phyloP scores from a whole-genome alignment of 2,329 filamentous ascomycete species.

The Xylariaceae sp. region DNA sequence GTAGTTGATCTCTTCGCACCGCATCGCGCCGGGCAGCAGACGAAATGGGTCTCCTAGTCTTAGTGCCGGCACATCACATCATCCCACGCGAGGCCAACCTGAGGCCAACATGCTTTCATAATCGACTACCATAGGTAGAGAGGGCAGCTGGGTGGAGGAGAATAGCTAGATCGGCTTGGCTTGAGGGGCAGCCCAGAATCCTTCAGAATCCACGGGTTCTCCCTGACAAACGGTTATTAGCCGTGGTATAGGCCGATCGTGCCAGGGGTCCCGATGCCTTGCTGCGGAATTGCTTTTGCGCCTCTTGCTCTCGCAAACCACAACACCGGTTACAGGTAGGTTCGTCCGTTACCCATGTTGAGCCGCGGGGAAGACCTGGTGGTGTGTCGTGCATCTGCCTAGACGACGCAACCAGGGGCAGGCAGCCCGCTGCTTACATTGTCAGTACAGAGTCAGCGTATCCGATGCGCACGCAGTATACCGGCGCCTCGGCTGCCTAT shows the following conservation, averaged over 20 bases:
- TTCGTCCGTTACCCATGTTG: too few relatives aligned
- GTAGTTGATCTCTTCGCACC: neutral
- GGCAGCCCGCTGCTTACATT: neutral
- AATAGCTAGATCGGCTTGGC: neutral
- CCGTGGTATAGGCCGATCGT: neutral
- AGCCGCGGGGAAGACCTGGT: too few relatives aligned
- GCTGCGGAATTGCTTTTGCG: neutral
- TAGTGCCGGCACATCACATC: constrained; percentile 8
- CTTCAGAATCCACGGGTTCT: neutral
- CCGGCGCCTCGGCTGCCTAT: neutral
- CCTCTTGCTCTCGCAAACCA: neutral
- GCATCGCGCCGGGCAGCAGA: neutral
- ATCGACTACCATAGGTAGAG: neutral
- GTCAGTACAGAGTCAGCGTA: too few relatives aligned
- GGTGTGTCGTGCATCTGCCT: too few relatives aligned
- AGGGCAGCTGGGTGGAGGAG: neutral
- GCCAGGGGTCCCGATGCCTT: neutral
- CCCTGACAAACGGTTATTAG: too few relatives aligned
- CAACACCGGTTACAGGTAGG: too few relatives aligned
- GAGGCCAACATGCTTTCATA: constrained; percentile 1
- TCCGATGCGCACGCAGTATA: neutral
- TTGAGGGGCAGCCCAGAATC: neutral
- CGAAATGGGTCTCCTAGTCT: neutral
- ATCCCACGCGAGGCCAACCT: constrained; percentile 8
- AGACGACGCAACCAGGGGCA: too few relatives aligned